Conservation (phyloP, 2,329 filamentous ascomycete genomes). For the Camillea tinctor region DNA sequence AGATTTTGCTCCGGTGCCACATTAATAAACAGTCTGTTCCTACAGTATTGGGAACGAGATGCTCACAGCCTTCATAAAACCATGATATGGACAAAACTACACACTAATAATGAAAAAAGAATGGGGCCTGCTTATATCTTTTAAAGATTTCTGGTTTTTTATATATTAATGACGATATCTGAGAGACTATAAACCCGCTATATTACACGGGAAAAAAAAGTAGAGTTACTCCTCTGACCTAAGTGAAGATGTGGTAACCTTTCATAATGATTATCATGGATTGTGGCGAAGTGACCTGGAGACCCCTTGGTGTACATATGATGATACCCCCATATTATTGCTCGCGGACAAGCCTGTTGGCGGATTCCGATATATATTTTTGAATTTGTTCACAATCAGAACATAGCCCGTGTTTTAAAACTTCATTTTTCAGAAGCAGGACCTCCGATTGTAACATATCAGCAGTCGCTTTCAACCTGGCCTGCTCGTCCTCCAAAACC, state of each 20-base stretch:
- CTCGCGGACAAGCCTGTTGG: not conserved
- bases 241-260: not conserved
- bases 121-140: too few relatives aligned
- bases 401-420: conserved; percentile 6
- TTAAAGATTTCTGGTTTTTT: too few relatives aligned
- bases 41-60: not conserved
- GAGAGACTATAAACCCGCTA: too few relatives aligned
- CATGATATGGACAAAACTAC: too few relatives aligned
- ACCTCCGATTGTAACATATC: conserved; percentile 7
- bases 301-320: too few relatives aligned
- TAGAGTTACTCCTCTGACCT: not conserved
- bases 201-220: not conserved
- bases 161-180: too few relatives aligned
- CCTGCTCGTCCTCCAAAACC: not conserved
- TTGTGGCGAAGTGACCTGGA: not conserved
- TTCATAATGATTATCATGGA: not conserved
- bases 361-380: conserved; percentile 8
- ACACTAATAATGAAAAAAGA: too few relatives aligned
- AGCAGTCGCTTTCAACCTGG: conserved; percentile 6
- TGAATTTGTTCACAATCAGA: conserved; percentile 7
- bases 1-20: not conserved
- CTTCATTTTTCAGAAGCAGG: conserved; percentile 6
- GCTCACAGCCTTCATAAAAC: too few relatives aligned
- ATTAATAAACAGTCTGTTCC: not conserved
- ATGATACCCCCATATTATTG: not conserved